A percentile compares a stretch with the other conserved stretches of the same genome.
Conservation (phyloP, 2,329 filamentous ascomycete species). For the Botrytis paeoniae region DNA sequence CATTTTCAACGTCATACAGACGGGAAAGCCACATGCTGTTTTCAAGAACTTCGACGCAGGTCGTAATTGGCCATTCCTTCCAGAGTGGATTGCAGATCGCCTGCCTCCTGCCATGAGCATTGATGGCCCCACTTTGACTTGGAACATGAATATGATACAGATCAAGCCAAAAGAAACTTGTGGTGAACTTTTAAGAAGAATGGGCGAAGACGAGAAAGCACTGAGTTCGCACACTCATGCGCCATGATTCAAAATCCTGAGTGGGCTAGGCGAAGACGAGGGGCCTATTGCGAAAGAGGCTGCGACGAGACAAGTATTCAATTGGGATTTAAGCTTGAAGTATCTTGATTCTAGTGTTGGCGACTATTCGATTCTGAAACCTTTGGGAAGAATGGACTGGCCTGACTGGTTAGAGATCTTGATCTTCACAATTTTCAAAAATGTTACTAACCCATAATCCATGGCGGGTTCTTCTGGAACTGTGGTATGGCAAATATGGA, state of each 20-base stretch:
- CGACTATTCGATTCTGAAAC: neutral
- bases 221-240: neutral
- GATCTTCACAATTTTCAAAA: neutral
- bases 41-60: neutral
- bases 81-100: neutral
- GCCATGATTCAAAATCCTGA: neutral
- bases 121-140: conserved; percentile 1
- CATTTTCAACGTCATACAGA: neutral
- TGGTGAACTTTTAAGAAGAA: neutral
- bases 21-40: neutral
- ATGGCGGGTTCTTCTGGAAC: conserved; percentile 1
- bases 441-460: neutral
- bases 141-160: neutral
- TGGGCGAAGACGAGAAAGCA: neutral
- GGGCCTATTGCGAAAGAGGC: neutral
- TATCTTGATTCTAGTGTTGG: neutral
- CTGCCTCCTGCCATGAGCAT: neutral
- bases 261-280: neutral
- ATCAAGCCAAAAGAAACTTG: neutral
- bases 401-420: neutral
- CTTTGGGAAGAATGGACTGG: neutral
- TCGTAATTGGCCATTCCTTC: conserved; percentile 5
- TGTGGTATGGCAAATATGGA: neutral
- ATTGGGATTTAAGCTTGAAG: neutral
- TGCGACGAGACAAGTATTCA: conserved; percentile 1